These are phyloP conservation scores for Verticillium klebahnii DNA, from an alignment of 2,329 filamentous ascomycete species.

Conservation along the genomic window DNA sequence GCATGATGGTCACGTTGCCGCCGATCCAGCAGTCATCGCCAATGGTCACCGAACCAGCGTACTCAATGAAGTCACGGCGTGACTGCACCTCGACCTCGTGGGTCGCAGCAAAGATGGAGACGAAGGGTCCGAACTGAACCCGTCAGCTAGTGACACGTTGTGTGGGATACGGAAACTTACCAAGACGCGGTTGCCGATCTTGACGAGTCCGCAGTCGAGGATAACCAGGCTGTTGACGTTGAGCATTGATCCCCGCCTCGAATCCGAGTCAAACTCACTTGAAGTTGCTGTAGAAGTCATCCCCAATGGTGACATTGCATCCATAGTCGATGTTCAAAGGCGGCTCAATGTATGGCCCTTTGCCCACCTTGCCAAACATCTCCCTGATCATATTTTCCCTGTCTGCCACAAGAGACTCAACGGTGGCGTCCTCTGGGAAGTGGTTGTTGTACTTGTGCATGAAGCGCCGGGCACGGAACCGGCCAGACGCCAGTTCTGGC, in stretches of 20 bases:
- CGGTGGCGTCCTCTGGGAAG: slow-evolving; percentile 42
- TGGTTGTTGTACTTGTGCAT: slow-evolving; percentile 55
- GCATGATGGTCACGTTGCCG: slow-evolving; percentile 42
- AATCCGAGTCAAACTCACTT: slow-evolving; percentile 24
- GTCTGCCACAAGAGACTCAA: slow-evolving; percentile 30
- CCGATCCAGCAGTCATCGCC: slow-evolving; percentile 54
- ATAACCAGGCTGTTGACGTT: slow-evolving; percentile 45
- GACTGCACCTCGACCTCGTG: slow-evolving; percentile 62
- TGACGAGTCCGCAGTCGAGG: slow-evolving; percentile 67
- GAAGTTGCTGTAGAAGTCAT: slow-evolving; percentile 61
- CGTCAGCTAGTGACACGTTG: slow-evolving; percentile 64
- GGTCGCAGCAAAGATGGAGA: slow-evolving; percentile 65
- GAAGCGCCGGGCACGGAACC: slow-evolving; percentile 49
- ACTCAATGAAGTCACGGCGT: slow-evolving; percentile 42
- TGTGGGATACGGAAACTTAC: slow-evolving; percentile 61
- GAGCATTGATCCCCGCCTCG: not conserved
- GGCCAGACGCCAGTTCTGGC: slow-evolving; percentile 43
- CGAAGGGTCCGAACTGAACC: slow-evolving; percentile 63
- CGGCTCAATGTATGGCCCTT: slow-evolving; percentile 53
- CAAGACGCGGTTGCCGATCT: slow-evolving; percentile 65
- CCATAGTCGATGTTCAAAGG: slow-evolving; percentile 62
- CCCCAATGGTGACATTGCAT: slow-evolving; percentile 57
- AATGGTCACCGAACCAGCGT: slow-evolving; percentile 40
- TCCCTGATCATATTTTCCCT: slow-evolving; percentile 42
- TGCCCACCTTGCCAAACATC: slow-evolving; percentile 45